Conservation (phyloP, 2,329 filamentous ascomycete species). For the Cladophialophora psammophila region DNA sequence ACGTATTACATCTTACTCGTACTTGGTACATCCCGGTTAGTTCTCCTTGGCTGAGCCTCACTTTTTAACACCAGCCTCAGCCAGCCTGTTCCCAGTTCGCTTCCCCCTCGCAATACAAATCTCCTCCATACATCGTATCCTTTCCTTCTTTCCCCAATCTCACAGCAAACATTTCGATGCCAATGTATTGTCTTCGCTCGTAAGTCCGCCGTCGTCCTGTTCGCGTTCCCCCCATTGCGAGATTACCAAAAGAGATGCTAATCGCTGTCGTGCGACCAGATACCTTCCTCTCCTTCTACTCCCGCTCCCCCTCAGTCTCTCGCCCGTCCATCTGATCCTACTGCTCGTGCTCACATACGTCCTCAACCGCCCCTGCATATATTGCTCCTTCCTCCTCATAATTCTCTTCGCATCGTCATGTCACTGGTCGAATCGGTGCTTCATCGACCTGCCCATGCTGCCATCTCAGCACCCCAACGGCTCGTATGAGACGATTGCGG, state of each 20-base stretch:
- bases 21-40: not conserved
- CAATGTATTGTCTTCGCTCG: constrained; percentile 74
- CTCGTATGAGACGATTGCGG: constrained; percentile 21
- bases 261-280: constrained; percentile 53
- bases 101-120: not conserved
- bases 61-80: not conserved
- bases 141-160: not conserved
- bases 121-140: too few species aligned
- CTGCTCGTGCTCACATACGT: constrained; percentile 95
- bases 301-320: constrained; percentile 76
- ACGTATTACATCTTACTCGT: too few species aligned
- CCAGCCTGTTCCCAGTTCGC: not conserved
- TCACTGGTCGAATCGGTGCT: constrained; percentile 87
- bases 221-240: not conserved
- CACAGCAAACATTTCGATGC: constrained; percentile 5
- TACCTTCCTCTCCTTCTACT: constrained; percentile 90
- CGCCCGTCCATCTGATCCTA: constrained; percentile 80
- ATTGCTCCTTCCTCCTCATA: constrained; percentile 94
- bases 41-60: not conserved
- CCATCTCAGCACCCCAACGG: constrained; percentile 51
- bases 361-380: constrained; percentile 94
- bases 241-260: not conserved
- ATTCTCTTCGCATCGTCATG: constrained; percentile 93
- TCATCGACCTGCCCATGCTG: constrained; percentile 77
- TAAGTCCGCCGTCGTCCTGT: constrained; percentile 45